A percentile compares a stretch with the other conserved stretches of the same genome.
Evolutionary conservation across 2,329 filamentous ascomycete genomes (phyloP).

Genomic region (Cladosporium sp.): DNA sequence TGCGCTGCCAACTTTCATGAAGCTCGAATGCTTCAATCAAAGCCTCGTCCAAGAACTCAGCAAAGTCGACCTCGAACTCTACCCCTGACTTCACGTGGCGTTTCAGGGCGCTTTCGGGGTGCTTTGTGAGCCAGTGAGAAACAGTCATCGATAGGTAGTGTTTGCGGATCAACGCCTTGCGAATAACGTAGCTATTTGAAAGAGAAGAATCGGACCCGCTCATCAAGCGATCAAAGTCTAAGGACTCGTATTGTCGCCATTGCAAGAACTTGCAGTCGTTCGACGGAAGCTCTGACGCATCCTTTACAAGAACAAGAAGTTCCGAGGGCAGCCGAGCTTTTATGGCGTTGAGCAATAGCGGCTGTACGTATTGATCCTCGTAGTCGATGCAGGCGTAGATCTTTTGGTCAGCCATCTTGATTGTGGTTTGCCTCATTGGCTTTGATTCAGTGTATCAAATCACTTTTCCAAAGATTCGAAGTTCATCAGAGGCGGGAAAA

Average conservation of each 20-base stretch:
- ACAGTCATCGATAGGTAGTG: slow-evolving; percentile 87
- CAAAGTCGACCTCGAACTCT: slow-evolving; percentile 92
- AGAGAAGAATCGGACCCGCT: slow-evolving; percentile 62
- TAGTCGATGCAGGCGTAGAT: slow-evolving; percentile 78
- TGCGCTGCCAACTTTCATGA: slow-evolving; percentile 71
- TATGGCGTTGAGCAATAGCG: slow-evolving; percentile 75
- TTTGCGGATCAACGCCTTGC: slow-evolving; percentile 94
- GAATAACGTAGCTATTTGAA: slow-evolving; percentile 89
- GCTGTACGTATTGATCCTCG: slow-evolving; percentile 85
- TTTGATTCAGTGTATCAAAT: neutral
- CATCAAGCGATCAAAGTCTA: slow-evolving; percentile 78
- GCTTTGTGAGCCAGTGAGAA: slow-evolving; percentile 80
- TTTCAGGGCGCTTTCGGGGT: slow-evolving; percentile 68
- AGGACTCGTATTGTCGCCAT: slow-evolving; percentile 80
- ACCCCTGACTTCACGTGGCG: slow-evolving; percentile 74
- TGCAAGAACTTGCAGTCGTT: slow-evolving; percentile 62
- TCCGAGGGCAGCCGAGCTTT: slow-evolving; percentile 58
- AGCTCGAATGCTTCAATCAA: slow-evolving; percentile 83
- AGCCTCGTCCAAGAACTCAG: slow-evolving; percentile 93
- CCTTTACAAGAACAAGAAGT: slow-evolving; percentile 40
- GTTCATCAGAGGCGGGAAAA: neutral
- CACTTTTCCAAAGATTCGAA: neutral
- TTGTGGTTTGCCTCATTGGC: neutral
- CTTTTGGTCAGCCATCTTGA: slow-evolving; percentile 21
- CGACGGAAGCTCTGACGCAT: slow-evolving; percentile 56